Conservation (phyloP, 306 rosid genomes). For the Carpinus fangiana region DNA sequence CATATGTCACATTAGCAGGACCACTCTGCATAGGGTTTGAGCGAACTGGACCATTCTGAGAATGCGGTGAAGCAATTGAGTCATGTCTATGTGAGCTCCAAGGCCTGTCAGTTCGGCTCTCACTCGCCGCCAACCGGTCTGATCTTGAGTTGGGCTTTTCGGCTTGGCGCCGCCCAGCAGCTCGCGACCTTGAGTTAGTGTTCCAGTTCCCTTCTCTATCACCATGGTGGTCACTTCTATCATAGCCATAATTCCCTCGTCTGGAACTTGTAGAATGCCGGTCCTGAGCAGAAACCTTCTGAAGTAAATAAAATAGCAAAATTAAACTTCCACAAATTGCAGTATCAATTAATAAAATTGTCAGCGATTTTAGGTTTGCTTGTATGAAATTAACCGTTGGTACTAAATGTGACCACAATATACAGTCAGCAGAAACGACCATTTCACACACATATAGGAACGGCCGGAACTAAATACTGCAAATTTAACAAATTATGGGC, state of each 20-base stretch:
- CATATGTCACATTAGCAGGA: constrained; percentile 65
- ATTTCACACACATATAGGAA: not conserved
- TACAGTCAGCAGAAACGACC: not conserved
- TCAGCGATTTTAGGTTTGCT: not conserved
- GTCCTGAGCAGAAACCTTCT: constrained; percentile 77
- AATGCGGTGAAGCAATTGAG: constrained; percentile 47
- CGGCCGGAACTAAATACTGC: not conserved
- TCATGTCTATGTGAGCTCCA: constrained; percentile 86
- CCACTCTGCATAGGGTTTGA: constrained; percentile 52
- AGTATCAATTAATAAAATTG: not conserved
- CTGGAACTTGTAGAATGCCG: constrained; percentile 72
- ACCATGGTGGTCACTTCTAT: constrained; percentile 75
- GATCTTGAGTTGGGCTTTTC: constrained; percentile 65
- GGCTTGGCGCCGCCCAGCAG: constrained; percentile 66
- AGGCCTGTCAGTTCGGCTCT: constrained; percentile 72
- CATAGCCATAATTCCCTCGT: constrained; percentile 72
- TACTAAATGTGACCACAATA: not conserved
- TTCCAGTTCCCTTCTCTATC: constrained; percentile 95
- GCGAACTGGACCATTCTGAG: constrained; percentile 81
- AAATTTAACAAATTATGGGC: not conserved
- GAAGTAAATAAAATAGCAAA: constrained; percentile 27
- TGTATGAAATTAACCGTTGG: not conserved
- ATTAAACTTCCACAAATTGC: constrained; percentile 8
- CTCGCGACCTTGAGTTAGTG: constrained; percentile 62
- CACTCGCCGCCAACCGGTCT: constrained; percentile 63